phyloP scores from a whole-genome alignment of 139 green algal species.

The Chloropicon primus region DNA sequence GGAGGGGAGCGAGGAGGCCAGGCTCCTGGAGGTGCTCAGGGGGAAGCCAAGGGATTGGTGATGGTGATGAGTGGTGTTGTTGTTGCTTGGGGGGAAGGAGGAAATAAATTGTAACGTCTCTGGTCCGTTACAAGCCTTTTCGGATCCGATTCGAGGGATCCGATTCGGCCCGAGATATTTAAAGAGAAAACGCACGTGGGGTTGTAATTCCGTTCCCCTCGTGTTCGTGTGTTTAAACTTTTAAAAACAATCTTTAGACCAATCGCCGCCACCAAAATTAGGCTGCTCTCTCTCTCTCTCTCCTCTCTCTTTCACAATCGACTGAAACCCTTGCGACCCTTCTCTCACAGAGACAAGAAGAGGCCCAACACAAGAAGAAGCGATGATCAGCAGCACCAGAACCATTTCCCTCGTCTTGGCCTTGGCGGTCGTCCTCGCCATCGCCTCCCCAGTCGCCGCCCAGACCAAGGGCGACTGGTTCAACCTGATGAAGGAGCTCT shows the following conservation, averaged over 20 bases:
- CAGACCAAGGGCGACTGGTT: background rate
- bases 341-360: too few relatives aligned
- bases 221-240: too few relatives aligned
- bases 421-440: background rate
- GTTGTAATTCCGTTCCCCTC: too few relatives aligned
- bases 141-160: too few relatives aligned
- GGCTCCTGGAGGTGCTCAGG: conserved; percentile 48
- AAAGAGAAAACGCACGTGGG: too few relatives aligned
- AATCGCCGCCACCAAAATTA: too few relatives aligned
- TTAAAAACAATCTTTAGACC: too few relatives aligned
- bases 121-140: too few relatives aligned
- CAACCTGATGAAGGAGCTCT: background rate
- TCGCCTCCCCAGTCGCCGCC: background rate
- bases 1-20: conserved; percentile 36
- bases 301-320: background rate
- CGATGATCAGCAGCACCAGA: background rate
- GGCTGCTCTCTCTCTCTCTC: too few relatives aligned
- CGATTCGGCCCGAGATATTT: too few relatives aligned
- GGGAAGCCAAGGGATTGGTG: conserved; percentile 43
- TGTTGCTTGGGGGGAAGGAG: background rate
- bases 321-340: too few relatives aligned
- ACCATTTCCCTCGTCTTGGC: background rate
- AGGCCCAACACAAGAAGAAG: background rate
- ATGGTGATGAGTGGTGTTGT: background rate
- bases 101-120: background rate